Percentiles rank a stretch among this genome's conserved stretches.
Conservation (phyloP, 306 rosid genomes). For the Pachyrhizus erosus region DNA sequence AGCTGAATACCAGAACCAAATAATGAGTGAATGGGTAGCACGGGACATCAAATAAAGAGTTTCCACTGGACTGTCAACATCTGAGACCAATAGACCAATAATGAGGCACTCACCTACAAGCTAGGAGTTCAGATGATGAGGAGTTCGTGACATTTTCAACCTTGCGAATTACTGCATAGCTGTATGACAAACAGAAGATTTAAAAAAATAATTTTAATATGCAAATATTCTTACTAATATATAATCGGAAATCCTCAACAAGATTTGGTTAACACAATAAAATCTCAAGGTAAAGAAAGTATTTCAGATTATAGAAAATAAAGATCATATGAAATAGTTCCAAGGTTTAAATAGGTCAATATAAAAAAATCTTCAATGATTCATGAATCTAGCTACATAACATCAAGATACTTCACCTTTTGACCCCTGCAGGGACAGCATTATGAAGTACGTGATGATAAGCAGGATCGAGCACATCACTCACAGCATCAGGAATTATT, state of each 20-base stretch:
- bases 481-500: constrained; percentile 74
- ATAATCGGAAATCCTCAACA: not conserved
- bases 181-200: constrained; percentile 52
- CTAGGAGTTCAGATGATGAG: constrained; percentile 68
- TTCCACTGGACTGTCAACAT: not conserved
- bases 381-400: constrained; percentile 28
- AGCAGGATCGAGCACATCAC: constrained; percentile 82
- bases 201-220: constrained; percentile 1
- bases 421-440: constrained; percentile 80
- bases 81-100: constrained; percentile 9
- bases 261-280: not conserved
- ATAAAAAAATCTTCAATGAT: not conserved
- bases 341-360: not conserved
- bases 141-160: constrained; percentile 69
- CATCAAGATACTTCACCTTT: constrained; percentile 63
- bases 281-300: not conserved
- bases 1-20: not conserved
- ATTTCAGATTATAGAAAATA: not conserved
- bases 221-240: constrained; percentile 1
- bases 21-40: not conserved
- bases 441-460: constrained; percentile 82
- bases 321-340: constrained; percentile 15
- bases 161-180: constrained; percentile 78
- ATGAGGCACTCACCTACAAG: constrained; percentile 71
- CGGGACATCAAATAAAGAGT: not conserved